Base-by-base conservation (phyloP, 208 protist genomes). In the Herpetomonas samuelpessoai region DNA sequence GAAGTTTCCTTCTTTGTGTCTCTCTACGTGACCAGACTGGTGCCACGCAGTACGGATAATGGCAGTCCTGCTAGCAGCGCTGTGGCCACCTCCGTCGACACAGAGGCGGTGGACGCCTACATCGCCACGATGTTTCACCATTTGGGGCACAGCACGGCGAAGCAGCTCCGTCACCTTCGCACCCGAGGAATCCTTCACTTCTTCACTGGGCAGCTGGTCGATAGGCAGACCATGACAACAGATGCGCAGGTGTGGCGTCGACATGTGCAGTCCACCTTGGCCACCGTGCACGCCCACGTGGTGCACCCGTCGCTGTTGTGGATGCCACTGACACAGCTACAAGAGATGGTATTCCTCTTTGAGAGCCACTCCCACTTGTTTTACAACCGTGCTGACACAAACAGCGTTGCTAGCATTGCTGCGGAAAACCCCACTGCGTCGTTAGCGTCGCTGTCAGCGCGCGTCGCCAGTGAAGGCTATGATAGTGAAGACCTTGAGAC, bases 271-370 rank as follows among this genome's bases (percentile, higher is more conserved):
- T 91, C 88, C n/a, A 67, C 76, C 21, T 50, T 94, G 29, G 66
- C 67, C 38, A 70, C 87, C 12, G 80, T 88, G 3, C 67, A 82
- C 52, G 70, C 79, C 1, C 83, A 90, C 51, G 68, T 78, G 27
- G 35, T 71, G 65, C 76, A 86, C 54, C 84, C 88, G 4, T 86
- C 71, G 1, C 62, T 91, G 52, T 48, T 91, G 31, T 94, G 81
- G 82, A 94, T 94, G 88, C 88, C 88, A 29, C 70, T 94, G 46
- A 64, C 59, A 25, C 76, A 87, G 57, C 59, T 84, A 51, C 84
- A 94, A 69, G 83, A 94, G 63, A 7, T 94, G 3, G 28, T 90
- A 10, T 85, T 79, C 45, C 47, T 90, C 2, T 29, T 90, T 2
- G 26, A 30, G 2, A 57, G 78, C 14, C 72, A 82, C 49, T 72